Conservation (phyloP, 2,329 filamentous ascomycete genomes). For the Fusarium chlamydosporum region DNA sequence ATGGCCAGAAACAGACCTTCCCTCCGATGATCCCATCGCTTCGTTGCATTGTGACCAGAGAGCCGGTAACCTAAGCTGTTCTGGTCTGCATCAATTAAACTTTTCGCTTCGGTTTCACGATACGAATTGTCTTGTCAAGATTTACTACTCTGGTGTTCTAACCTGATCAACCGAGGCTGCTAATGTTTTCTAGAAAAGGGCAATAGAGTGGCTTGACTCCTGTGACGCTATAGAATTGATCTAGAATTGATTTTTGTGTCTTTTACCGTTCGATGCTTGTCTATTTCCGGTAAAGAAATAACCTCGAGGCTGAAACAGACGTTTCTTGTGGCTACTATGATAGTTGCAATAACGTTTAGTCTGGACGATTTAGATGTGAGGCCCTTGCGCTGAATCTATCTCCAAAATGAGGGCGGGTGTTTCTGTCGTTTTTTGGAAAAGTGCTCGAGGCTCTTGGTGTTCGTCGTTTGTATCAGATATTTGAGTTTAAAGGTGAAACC, state of each 20-base stretch:
- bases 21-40: conserved; percentile 35
- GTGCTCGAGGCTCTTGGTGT: not conserved
- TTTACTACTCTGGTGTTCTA: too few relatives aligned
- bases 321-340: conserved; percentile 3
- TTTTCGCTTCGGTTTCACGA: conserved; percentile 41
- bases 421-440: too few relatives aligned
- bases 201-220: not conserved
- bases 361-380: conserved; percentile 11
- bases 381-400: not conserved
- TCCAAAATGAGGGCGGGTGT: not conserved
- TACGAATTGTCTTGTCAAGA: conserved; percentile 30
- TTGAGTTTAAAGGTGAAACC: conserved; percentile 7
- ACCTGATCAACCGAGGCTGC: not conserved
- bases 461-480: not conserved
- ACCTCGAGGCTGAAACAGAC: conserved; percentile 18
- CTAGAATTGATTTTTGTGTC: not conserved
- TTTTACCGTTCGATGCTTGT: not conserved
- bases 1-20: conserved; percentile 43
- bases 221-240: not conserved
- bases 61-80: conserved; percentile 43
- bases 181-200: conserved; percentile 15
- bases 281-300: not conserved
- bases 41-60: conserved; percentile 42
- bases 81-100: conserved; percentile 33
- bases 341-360: conserved; percentile 19